phyloP scores from a whole-genome alignment of 768 basidiomycete species.

The Amanita pseudoporphyria region DNA sequence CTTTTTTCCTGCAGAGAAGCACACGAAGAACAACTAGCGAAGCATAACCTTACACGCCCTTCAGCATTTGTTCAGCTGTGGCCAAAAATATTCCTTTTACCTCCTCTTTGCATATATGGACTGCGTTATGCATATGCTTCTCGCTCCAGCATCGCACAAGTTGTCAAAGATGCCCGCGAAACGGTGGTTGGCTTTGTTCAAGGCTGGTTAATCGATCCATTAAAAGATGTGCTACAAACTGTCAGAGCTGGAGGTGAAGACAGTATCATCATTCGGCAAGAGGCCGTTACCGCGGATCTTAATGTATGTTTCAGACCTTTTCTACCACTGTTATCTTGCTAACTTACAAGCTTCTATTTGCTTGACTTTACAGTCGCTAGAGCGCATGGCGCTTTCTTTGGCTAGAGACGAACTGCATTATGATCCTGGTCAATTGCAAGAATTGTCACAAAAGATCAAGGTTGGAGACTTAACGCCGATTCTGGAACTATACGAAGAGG shows the following conservation, averaged over 20 bases:
- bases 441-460: constrained; percentile 55
- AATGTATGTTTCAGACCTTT: constrained; percentile 39
- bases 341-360: background rate
- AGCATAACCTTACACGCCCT: constrained; percentile 50
- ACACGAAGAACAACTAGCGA: constrained; percentile 12
- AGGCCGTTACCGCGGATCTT: constrained; percentile 79
- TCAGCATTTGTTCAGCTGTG: constrained; percentile 61
- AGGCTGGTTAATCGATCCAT: constrained; percentile 81
- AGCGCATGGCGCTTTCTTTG: constrained; percentile 85
- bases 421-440: constrained; percentile 49
- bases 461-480: constrained; percentile 83
- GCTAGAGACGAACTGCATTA: constrained; percentile 75
- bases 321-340: background rate
- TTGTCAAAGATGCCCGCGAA: constrained; percentile 50
- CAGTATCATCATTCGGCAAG: constrained; percentile 66
- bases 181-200: constrained; percentile 66
- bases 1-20: constrained; percentile 21
- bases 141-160: constrained; percentile 43
- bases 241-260: constrained; percentile 74
- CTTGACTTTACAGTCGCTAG: constrained; percentile 53
- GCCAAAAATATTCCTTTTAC: constrained; percentile 74
- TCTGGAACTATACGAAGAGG: constrained; percentile 81
- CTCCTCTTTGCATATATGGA: constrained; percentile 51
- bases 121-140: constrained; percentile 46
- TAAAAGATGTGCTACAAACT: constrained; percentile 75